A percentile compares a stretch with the other conserved stretches of the same genome.
These are phyloP conservation scores for Fusarium devonianum DNA, from an alignment of 2,329 filamentous ascomycete species.

Conservation along the genomic window DNA sequence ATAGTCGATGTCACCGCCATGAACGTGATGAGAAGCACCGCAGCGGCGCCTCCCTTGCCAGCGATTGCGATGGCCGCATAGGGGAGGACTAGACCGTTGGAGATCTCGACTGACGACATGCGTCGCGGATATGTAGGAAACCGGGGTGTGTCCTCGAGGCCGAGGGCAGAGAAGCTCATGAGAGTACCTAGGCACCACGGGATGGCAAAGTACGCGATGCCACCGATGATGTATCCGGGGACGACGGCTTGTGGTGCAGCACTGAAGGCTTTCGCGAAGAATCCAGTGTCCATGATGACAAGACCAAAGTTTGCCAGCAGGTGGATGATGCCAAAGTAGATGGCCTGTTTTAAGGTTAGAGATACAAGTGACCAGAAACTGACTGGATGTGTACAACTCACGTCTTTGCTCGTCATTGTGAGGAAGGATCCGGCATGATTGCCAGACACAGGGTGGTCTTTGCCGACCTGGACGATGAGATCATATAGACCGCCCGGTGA, in stretches of 20 bases:
- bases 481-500: constrained; percentile 59
- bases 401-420: constrained; percentile 62
- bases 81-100: constrained; percentile 72
- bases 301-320: constrained; percentile 59
- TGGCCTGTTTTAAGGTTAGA: too few species aligned
- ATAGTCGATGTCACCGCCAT: constrained; percentile 75
- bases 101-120: constrained; percentile 67
- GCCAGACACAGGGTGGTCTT: constrained; percentile 55
- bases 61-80: constrained; percentile 74
- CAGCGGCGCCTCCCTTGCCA: constrained; percentile 73
- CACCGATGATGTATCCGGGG: constrained; percentile 60
- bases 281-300: constrained; percentile 62
- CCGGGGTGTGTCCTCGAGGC: constrained; percentile 53
- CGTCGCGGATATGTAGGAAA: constrained; percentile 64
- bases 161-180: constrained; percentile 57
- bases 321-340: constrained; percentile 59
- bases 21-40: constrained; percentile 73
- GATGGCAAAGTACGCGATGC: constrained; percentile 61
- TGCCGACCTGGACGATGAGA: constrained; percentile 54
- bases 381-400: too few species aligned
- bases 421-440: constrained; percentile 62
- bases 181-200: constrained; percentile 61
- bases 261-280: constrained; percentile 61
- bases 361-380: too few species aligned
- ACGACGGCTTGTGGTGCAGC: constrained; percentile 56